These are phyloP conservation scores for Marasmius sp. DNA, from an alignment of 1,284 basidiomycete species.

Conservation along the genomic window DNA sequence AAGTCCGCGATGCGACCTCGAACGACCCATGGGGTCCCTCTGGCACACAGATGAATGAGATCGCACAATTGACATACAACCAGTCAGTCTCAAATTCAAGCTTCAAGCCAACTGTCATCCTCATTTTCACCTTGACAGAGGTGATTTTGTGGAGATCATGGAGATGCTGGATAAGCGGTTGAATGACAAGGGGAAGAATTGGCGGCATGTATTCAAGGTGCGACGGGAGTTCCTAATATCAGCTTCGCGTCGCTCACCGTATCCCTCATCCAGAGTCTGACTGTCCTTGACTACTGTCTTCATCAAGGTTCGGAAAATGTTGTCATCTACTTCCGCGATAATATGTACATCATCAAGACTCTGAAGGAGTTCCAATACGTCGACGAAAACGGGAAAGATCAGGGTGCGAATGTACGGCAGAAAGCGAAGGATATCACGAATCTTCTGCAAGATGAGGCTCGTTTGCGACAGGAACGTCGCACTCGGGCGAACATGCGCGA, in stretches of 20 bases:
- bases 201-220: slow-evolving; percentile 99
- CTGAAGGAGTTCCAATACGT: slow-evolving; percentile 98
- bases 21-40: slow-evolving; percentile 99
- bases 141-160: slow-evolving; percentile 99
- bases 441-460: slow-evolving; percentile 85
- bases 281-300: slow-evolving; percentile 94
- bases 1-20: slow-evolving; percentile 98
- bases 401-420: slow-evolving; percentile 97
- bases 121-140: slow-evolving; percentile 8
- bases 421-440: slow-evolving; percentile 99
- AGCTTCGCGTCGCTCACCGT: neutral
- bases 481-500: slow-evolving; percentile 91
- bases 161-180: slow-evolving; percentile 99
- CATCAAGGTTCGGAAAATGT: slow-evolving; percentile 98
- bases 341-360: slow-evolving; percentile 98
- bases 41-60: slow-evolving; percentile 98
- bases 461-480: slow-evolving; percentile 85
- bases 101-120: neutral
- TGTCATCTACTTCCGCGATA: slow-evolving; percentile 97
- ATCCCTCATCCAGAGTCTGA: slow-evolving; percentile 69
- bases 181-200: slow-evolving; percentile 99
- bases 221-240: slow-evolving; percentile 16
- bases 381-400: slow-evolving; percentile 95
- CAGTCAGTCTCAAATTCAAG: slow-evolving; percentile 63
- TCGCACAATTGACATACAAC: slow-evolving; percentile 97